Evolutionary conservation across 371 early-diverging fungal species (phyloP).

Genomic region (Circinella umbellata): DNA sequence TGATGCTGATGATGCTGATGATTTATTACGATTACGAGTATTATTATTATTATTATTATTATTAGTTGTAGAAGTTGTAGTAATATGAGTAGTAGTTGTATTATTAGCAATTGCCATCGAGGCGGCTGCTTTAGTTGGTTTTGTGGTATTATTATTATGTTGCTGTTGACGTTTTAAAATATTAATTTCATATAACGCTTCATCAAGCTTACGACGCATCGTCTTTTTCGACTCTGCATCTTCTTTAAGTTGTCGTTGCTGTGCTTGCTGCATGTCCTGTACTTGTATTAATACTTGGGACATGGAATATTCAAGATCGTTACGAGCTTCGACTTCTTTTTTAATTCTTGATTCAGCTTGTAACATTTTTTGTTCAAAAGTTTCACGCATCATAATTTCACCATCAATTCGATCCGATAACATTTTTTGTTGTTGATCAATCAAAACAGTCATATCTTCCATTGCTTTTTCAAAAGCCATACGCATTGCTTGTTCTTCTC

Average conservation of each 20-base stretch:
- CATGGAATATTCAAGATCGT: slow-evolving; percentile 43
- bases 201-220: slow-evolving; percentile 29
- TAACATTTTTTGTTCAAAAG: slow-evolving; percentile 39
- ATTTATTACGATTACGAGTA: not conserved
- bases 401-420: slow-evolving; percentile 43
- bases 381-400: slow-evolving; percentile 40
- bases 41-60: not conserved
- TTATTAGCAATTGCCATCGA: not conserved
- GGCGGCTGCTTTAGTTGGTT: not conserved
- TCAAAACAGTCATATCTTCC: slow-evolving; percentile 50
- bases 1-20: not conserved
- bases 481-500: slow-evolving; percentile 47
- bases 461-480: slow-evolving; percentile 51
- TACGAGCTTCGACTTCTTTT: slow-evolving; percentile 36
- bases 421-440: slow-evolving; percentile 47
- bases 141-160: not conserved
- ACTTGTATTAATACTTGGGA: slow-evolving; percentile 40
- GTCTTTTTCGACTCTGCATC: slow-evolving; percentile 24
- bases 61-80: not conserved
- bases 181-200: slow-evolving; percentile 28
- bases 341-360: slow-evolving; percentile 33
- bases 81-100: too few relatives aligned
- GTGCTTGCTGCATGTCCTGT: slow-evolving; percentile 30
- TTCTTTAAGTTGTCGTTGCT: slow-evolving; percentile 25
- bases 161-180: not conserved